Base-by-base conservation (phyloP, 331 rosid genomes). In the Rosa hybrid region DNA sequence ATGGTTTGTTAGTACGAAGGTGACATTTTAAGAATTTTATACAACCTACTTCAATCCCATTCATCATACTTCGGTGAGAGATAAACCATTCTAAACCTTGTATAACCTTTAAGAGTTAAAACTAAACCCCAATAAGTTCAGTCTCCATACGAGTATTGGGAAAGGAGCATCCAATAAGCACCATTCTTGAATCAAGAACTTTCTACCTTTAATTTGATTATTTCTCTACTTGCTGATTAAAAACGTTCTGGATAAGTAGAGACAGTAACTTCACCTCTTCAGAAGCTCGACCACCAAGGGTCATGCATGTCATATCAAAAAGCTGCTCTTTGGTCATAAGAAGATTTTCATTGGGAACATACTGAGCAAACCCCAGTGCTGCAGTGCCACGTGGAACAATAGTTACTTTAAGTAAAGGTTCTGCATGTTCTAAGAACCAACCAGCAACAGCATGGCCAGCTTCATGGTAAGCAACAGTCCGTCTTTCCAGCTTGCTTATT, bases 271-370 rank as follows among this genome's bases (percentile, higher is more conserved):
- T 77, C 38, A 95, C 99, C 98, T 95, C 92, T 81, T 95, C 99
- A 27, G 99, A 87, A 74, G 98, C 99, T 48, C 99, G 89, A 18
- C 99, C 99, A 71, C 99, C 99, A 67, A 92, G 98, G 73, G 98
- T 82, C 98, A 93, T 87, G 84, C 99, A 95, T 39, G 97, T 93
- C 92, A 89, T 80, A 68, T 95, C 99, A 18, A 93, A 91, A 34
- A 95, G 97, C 81, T 95, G 99, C 72, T 93, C 97, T 88, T 93
- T 91, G 25, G 99, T 93, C 97, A 87, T 83, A 56, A 95, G 94
- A 80, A 93, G 94, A 77, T 95, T 91, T 83, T 95, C 99, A 60
- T 78, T 93, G 1, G 96, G 96, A 81, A 95, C 92, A 82, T 93
- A 95, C 72, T 95, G 98, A 30, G 99, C 96, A 89, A 92, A 95